Evolutionary conservation across 208 protist species (phyloP), one percentile per base, ranked within the genome.

Genomic region (Leishmania gerbilli): DNA sequence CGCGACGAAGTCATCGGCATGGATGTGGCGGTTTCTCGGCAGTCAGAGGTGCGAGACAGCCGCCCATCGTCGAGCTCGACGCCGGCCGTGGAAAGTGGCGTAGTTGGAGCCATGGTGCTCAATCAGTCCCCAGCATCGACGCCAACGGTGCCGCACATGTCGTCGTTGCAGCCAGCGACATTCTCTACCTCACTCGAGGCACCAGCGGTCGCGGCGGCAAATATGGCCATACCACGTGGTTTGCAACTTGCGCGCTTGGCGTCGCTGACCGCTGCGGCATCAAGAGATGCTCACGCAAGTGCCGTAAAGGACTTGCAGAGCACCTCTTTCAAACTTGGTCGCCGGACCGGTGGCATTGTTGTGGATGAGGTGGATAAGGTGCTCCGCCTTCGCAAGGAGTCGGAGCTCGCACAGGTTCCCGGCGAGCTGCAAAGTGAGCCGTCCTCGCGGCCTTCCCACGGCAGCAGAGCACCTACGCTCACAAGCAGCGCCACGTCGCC

Each of bases 351-450:
- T 3, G 82, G 78, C 7, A 86, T 86, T 40, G 76, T 86, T 24
- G 83, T 86, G 27, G 83, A 86, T 49, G 83, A 86, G 60, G 79
- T 86, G n/a, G 83, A 86, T 40, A 86, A 82, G 79, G 76, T 80
- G 45, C 78, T 56, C 3, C 83, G 79, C 65, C 72, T 86, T 42
- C 80, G 80, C 1, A 64, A 75, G 74, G 80, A 79, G 7, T 51
- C 80, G 1, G 40, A 21, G 21, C 4, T 45, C 8, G 24, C 40
- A 15, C 40, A 19, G 8, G 67, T 27, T 1, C 42, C 51, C 8
- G 67, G 27, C 0, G 67, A 3, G 1, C n/a, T 51, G 40, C 24
- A 45, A 9, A 27, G 5, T 15, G 40, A 72, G 40, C 21, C 4
- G 6, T 72, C 67, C 15, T 49, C 67, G 7, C 4, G 3, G 7